phyloP scores from a whole-genome alignment of 768 basidiomycete genomes.

The Tylopilus cervinicoccineus region DNA sequence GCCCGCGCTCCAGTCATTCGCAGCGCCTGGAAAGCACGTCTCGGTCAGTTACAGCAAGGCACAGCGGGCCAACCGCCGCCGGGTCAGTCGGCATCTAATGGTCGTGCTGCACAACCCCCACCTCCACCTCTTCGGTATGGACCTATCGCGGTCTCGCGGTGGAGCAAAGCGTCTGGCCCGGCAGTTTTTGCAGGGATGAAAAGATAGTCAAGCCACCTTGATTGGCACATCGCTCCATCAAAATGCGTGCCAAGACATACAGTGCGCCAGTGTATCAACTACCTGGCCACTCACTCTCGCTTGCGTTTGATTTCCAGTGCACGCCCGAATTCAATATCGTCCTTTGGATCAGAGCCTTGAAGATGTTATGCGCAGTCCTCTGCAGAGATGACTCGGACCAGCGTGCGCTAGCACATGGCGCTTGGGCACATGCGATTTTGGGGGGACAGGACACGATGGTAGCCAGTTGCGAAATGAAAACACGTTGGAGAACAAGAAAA shows the following conservation, averaged over 20 bases:
- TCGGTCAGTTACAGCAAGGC: constrained; percentile 35
- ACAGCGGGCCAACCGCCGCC: constrained; percentile 21
- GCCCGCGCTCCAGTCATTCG: constrained; percentile 61
- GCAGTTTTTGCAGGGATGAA: constrained; percentile 58
- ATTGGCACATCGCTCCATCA: constrained; percentile 1
- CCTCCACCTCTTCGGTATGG: constrained; percentile 46
- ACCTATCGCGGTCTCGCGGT: constrained; percentile 56
- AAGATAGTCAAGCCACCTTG: constrained; percentile 38
- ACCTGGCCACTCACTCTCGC: background rate
- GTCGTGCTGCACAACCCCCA: constrained; percentile 19
- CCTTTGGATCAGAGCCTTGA: constrained; percentile 6
- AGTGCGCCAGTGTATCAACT: constrained; percentile 4
- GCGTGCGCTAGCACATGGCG: constrained; percentile 12
- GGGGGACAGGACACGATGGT: constrained; percentile 22
- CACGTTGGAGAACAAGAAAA: constrained; percentile 33
- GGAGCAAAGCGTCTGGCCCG: constrained; percentile 76
- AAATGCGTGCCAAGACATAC: constrained; percentile 4
- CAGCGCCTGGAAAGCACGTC: constrained; percentile 70
- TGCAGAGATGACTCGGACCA: constrained; percentile 3
- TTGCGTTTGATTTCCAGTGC: constrained; percentile 3
- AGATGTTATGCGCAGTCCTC: background rate
- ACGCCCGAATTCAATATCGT: constrained; percentile 3
- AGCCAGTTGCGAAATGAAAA: constrained; percentile 29
- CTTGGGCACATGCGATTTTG: constrained; percentile 17
- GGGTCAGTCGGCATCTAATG: constrained; percentile 17